Conservation (phyloP, 257 asterid genomes). For the Gentiana straminea region DNA sequence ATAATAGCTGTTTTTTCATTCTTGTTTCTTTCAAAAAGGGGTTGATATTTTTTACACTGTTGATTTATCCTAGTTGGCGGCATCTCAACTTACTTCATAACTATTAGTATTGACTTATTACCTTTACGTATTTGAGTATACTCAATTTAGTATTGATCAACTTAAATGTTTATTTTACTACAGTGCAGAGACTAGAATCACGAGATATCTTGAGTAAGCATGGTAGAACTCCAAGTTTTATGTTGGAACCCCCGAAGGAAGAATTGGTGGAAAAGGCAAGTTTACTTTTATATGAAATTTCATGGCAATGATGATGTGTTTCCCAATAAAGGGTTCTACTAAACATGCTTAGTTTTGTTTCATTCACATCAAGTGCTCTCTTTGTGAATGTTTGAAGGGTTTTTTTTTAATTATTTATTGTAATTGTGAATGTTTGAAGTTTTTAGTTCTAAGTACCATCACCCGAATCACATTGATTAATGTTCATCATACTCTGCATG, state of each 20-base stretch:
- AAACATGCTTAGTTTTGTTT: not conserved
- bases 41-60: not conserved
- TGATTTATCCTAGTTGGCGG: not conserved
- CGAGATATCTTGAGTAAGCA: conserved; percentile 13
- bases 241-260: conserved; percentile 51
- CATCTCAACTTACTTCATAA: not conserved
- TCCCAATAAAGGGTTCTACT: no score
- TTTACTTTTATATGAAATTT: not conserved
- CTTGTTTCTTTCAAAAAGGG: no score
- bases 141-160: not conserved
- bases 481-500: conserved; percentile 5
- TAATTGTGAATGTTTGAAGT: no score
- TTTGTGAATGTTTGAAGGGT: no score
- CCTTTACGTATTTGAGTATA: not conserved
- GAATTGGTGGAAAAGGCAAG: conserved; percentile 59
- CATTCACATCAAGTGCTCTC: no score
- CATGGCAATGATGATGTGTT: not conserved
- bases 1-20: no score
- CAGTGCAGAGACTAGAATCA: conserved; percentile 26
- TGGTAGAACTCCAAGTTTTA: conserved; percentile 38
- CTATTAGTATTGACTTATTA: no score
- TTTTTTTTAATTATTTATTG: no score
- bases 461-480: not conserved
- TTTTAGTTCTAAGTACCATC: no score
- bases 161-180: conserved; percentile 14